Percentiles rank a stretch among this genome's conserved stretches.
Conservation (phyloP, 306 rosid genomes). For the Abrus pulchellus region DNA sequence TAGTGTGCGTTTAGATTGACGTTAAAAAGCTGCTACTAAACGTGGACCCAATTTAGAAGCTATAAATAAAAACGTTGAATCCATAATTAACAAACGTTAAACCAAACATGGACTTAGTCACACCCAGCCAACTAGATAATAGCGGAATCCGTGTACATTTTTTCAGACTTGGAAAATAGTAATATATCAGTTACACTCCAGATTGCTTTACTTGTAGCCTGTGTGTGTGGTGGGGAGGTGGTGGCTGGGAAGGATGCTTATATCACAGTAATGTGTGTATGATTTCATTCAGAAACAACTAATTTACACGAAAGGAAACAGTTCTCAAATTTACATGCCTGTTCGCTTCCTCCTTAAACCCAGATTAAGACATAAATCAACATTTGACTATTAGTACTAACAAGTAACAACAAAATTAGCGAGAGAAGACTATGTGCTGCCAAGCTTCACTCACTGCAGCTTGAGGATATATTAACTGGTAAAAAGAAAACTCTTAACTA, state of each 20-base stretch:
- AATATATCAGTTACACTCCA: constrained; percentile 2
- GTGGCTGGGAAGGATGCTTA: constrained; percentile 24
- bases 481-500: constrained; percentile 48
- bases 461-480: constrained; percentile 44
- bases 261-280: constrained; percentile 44
- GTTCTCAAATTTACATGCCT: constrained; percentile 56
- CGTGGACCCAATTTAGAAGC: too few species aligned
- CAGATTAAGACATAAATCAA: constrained; percentile 42
- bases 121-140: too few species aligned
- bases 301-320: constrained; percentile 54
- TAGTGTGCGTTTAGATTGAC: too few species aligned
- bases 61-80: too few species aligned
- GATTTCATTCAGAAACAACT: constrained; percentile 48
- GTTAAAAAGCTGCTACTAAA: too few species aligned
- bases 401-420: constrained; percentile 37
- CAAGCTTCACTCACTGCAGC: constrained; percentile 52
- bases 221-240: neutral
- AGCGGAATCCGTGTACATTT: too few species aligned
- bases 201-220: neutral
- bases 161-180: neutral
- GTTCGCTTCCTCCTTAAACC: constrained; percentile 48
- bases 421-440: constrained; percentile 43
- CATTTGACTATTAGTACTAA: constrained; percentile 39
- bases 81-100: too few species aligned
- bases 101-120: too few species aligned